phyloP scores from a whole-genome alignment of 108 stramenopile genomes.

The Fragilariopsis cylindrus region DNA sequence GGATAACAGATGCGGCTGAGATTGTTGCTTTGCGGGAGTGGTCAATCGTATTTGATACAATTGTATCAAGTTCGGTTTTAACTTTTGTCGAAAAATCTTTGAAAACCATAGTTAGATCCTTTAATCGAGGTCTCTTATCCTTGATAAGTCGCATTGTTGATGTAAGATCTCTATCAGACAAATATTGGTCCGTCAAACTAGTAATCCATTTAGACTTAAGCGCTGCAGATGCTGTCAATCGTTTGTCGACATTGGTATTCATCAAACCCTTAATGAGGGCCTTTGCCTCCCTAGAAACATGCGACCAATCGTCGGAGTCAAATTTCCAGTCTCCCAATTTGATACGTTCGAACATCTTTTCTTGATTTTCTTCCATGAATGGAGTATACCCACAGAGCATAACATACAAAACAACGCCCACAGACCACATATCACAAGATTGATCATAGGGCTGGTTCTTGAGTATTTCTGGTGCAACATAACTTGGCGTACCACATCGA shows the following conservation, averaged over 20 bases:
- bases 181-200: neutral
- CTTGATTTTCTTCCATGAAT: constrained; percentile 48
- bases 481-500: constrained; percentile 83
- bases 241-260: constrained; percentile 57
- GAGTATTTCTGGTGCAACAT: constrained; percentile 65
- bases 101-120: neutral
- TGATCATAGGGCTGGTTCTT: constrained; percentile 71
- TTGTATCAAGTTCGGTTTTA: neutral
- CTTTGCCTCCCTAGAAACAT: constrained; percentile 69
- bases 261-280: constrained; percentile 71
- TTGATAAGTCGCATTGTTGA: neutral
- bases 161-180: neutral
- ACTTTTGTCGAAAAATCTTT: constrained; percentile 6
- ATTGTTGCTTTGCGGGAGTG: neutral
- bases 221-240: constrained; percentile 64
- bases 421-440: constrained; percentile 92
- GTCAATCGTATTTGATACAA: neutral
- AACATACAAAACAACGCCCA: constrained; percentile 92
- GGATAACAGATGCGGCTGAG: too few species aligned
- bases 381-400: constrained; percentile 85
- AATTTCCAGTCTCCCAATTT: constrained; percentile 47
- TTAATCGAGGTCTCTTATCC: neutral
- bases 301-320: constrained; percentile 59
- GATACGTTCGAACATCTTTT: constrained; percentile 50
- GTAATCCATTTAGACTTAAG: constrained; percentile 77